A percentile compares a stretch with the other conserved stretches of the same genome.
Evolutionary conservation across 768 basidiomycete genomes (phyloP).

Genomic region (Suillus clintonianus): DNA sequence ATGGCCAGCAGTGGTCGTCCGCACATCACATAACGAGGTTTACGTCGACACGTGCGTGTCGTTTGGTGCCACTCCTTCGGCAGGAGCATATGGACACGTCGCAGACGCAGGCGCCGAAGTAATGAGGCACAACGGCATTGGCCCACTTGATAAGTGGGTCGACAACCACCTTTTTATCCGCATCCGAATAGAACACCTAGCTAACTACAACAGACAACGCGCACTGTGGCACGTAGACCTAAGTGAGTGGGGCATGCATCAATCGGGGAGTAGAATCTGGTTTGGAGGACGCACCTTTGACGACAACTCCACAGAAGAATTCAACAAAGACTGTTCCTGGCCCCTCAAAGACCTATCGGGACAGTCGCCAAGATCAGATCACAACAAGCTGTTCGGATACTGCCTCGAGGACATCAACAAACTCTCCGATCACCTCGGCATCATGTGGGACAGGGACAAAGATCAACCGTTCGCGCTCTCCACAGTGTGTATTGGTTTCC

Average conservation of each 20-base stretch:
- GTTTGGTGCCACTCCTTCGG: constrained; percentile 2
- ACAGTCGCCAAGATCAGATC: constrained; percentile 16
- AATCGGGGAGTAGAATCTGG: constrained; percentile 22
- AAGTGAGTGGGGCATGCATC: constrained; percentile 1
- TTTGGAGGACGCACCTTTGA: constrained; percentile 7
- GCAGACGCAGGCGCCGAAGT: constrained; percentile 10
- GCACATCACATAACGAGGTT: constrained; percentile 18
- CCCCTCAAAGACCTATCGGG: constrained; percentile 2
- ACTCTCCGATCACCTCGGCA: constrained; percentile 20
- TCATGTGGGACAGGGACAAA: constrained; percentile 35
- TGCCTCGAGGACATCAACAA: constrained; percentile 21
- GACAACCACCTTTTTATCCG: constrained; percentile 6
- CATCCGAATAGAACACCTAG: constrained; percentile 6
- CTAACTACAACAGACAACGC: background rate
- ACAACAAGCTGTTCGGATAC: constrained; percentile 25
- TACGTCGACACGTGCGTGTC: constrained; percentile 7
- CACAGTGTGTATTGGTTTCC: constrained; percentile 32
- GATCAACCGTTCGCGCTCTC: constrained; percentile 22
- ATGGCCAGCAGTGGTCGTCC: constrained; percentile 28
- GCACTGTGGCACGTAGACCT: background rate
- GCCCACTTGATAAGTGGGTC: constrained; percentile 7
- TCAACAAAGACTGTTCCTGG: constrained; percentile 33
- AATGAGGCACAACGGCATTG: background rate
- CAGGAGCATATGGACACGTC: constrained; percentile 2
- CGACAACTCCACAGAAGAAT: constrained; percentile 25